A percentile compares a stretch with the other conserved stretches of the same genome.
These are phyloP conservation scores for Castanea mollissima DNA, from an alignment of 306 rosid genomes.

Conservation along the genomic window DNA sequence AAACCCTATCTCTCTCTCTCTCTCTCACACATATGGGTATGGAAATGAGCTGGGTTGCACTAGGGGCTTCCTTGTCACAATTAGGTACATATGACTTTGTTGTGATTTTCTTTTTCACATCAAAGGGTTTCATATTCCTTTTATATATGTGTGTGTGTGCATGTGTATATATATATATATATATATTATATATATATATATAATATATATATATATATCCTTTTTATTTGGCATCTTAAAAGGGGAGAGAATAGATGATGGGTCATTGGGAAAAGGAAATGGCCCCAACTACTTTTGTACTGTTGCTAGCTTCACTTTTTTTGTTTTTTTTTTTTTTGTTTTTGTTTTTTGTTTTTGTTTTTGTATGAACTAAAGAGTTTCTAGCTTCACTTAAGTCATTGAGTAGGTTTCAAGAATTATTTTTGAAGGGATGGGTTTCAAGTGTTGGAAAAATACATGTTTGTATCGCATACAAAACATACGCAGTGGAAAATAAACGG, in stretches of 20 bases:
- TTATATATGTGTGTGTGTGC: not conserved
- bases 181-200: no score
- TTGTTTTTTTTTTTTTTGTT: no score
- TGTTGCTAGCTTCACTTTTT: not conserved
- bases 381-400: not conserved
- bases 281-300: slow-evolving; percentile 25
- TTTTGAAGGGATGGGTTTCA: no score
- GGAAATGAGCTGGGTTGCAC: no score
- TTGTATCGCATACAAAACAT: no score
- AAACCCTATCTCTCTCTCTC: slow-evolving; percentile 9
- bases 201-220: no score
- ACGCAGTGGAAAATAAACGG: no score
- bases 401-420: not conserved
- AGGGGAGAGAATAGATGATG: not conserved
- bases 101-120: slow-evolving; percentile 6
- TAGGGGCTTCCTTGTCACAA: slow-evolving; percentile 20
- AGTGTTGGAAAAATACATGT: no score
- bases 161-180: no score
- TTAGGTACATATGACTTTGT: slow-evolving; percentile 18
- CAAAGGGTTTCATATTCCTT: not conserved
- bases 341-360: no score
- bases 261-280: slow-evolving; percentile 12
- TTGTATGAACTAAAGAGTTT: no score
- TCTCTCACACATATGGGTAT: no score
- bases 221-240: slow-evolving; percentile 16